A percentile compares a stretch with the other conserved stretches of the same genome.
Evolutionary conservation across 305 asterid genomes (phyloP).

Genomic region (Fraxinus baroniana): DNA sequence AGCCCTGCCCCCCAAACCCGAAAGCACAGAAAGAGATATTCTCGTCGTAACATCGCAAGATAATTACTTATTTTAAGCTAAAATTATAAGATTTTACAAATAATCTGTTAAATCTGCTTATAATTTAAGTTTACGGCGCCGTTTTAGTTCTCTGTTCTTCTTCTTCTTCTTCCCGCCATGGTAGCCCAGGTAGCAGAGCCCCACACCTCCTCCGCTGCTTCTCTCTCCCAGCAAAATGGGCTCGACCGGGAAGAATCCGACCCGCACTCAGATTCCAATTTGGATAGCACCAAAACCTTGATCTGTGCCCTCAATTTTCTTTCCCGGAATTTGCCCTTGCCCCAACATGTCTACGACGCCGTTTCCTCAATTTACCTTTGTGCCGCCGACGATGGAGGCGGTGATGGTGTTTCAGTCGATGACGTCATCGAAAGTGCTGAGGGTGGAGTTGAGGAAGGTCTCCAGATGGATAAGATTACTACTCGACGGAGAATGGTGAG

Average conservation of each 20-base stretch:
- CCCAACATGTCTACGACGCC: conserved; percentile 77
- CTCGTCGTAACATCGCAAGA: background rate
- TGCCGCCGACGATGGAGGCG: conserved; percentile 19
- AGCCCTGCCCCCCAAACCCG: background rate
- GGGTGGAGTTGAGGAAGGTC: conserved; percentile 26
- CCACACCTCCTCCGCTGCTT: conserved; percentile 23
- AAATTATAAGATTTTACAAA: background rate
- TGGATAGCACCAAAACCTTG: conserved; percentile 66
- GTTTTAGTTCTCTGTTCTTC: conserved; percentile 19
- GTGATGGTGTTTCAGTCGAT: conserved; percentile 17
- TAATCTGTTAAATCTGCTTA: background rate
- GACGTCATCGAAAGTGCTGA: conserved; percentile 30
- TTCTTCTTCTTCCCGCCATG: conserved; percentile 60
- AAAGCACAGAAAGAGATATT: background rate
- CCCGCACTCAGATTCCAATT: conserved; percentile 28
- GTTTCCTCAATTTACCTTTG: conserved; percentile 66
- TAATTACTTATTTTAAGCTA: background rate
- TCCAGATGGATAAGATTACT: conserved; percentile 24
- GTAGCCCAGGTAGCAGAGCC: conserved; percentile 65
- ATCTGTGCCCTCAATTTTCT: conserved; percentile 92
- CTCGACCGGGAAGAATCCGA: conserved; percentile 19
- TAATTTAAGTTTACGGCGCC: conserved; percentile 37
- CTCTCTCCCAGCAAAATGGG: conserved; percentile 39
- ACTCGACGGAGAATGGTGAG: conserved; percentile 33
- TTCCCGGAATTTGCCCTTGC: conserved; percentile 90